Conservation (phyloP, 2,329 filamentous ascomycete genomes). For the Ophiocordyceps sinensis region DNA sequence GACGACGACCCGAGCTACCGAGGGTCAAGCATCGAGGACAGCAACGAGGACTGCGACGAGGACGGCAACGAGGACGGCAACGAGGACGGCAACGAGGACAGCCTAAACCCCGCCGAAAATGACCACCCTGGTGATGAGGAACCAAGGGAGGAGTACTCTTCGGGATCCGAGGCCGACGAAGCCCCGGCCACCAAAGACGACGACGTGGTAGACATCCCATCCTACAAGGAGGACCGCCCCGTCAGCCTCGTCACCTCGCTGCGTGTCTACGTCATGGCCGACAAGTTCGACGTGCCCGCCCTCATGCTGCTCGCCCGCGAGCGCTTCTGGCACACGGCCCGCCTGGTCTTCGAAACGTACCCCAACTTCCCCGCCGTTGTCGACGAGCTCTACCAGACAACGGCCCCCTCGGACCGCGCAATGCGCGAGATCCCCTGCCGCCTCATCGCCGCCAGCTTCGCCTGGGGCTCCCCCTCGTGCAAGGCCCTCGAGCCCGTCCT, state of each 20-base stretch:
- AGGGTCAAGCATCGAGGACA: too few relatives aligned
- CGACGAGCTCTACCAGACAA: conserved; percentile 11
- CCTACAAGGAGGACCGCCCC: not conserved
- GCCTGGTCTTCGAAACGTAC: conserved; percentile 2
- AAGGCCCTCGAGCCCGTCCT: conserved; percentile 7
- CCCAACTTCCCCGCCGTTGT: conserved; percentile 9
- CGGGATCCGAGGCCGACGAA: not conserved
- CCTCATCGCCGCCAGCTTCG: conserved; percentile 4
- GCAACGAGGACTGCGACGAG: too few relatives aligned
- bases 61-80: too few relatives aligned
- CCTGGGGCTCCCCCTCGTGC: not conserved
- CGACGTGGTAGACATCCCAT: not conserved
- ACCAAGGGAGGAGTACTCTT: not conserved
- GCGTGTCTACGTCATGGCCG: conserved; percentile 18
- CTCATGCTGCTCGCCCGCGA: conserved; percentile 15
- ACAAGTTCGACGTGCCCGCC: conserved; percentile 19
- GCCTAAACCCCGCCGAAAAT: too few relatives aligned
- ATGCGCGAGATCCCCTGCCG: conserved; percentile 9
- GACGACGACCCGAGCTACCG: too few relatives aligned
- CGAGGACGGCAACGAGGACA: too few relatives aligned
- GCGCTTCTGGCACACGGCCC: conserved; percentile 13
- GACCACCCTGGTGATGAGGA: not conserved
- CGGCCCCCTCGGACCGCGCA: conserved; percentile 5
- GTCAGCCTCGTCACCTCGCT: conserved; percentile 7
- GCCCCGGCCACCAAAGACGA: not conserved